These are phyloP conservation scores for Leishmania guyanensis DNA, from an alignment of 208 protist genomes.

Conservation along the genomic window DNA sequence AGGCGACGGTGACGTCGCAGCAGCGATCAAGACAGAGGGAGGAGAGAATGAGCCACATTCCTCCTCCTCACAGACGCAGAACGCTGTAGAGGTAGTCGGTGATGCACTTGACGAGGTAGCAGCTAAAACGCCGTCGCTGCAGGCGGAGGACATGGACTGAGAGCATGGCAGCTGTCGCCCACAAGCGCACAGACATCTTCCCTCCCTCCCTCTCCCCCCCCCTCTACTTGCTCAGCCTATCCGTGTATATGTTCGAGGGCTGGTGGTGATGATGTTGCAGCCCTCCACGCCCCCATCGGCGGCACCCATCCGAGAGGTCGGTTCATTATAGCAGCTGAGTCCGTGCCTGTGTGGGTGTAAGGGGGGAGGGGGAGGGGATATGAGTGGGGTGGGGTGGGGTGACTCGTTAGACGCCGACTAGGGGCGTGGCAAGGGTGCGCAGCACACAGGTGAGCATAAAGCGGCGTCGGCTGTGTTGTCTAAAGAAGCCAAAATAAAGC, in stretches of 20 bases:
- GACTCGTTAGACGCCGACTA: too few relatives aligned
- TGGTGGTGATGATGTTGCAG: not conserved
- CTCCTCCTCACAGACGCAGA: not conserved
- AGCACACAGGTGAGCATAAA: too few relatives aligned
- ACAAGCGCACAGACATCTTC: not conserved
- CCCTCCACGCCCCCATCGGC: not conserved
- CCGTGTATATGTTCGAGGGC: not conserved
- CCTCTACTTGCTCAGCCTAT: not conserved
- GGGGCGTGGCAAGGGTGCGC: too few relatives aligned
- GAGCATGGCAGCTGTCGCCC: not conserved
- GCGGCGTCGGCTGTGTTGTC: too few relatives aligned
- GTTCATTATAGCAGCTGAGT: not conserved
- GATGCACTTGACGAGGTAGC: conserved; percentile 7
- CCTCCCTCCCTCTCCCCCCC: not conserved
- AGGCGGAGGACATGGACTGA: conserved; percentile 25
- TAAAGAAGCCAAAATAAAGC: too few relatives aligned
- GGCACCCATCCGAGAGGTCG: not conserved
- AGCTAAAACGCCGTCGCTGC: not conserved
- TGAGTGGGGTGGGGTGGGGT: too few relatives aligned
- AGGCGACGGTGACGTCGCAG: not conserved
- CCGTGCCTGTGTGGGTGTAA: not conserved
- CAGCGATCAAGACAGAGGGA: not conserved
- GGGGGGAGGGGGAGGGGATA: too few relatives aligned
- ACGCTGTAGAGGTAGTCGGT: not conserved
- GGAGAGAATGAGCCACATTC: not conserved